Conservation (phyloP, 2,329 filamentous ascomycete species). For the Penicillium psychrosexuale region DNA sequence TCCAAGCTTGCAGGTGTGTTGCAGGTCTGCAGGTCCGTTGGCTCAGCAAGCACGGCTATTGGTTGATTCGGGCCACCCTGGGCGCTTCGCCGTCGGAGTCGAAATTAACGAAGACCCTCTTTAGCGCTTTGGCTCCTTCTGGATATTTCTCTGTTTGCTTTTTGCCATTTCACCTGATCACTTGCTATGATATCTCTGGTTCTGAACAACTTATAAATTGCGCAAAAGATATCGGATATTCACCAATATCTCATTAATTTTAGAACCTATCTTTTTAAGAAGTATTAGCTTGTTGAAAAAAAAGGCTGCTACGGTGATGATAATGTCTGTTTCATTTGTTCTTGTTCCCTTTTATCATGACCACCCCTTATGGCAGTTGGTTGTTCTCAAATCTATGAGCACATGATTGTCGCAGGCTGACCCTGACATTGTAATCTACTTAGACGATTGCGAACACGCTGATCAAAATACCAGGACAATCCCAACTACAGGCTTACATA, state of each 20-base stretch:
- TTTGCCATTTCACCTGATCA: not conserved
- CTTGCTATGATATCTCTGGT: not conserved
- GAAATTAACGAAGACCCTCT: not conserved
- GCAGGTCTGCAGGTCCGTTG: constrained; percentile 11
- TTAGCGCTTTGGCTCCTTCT: constrained; percentile 1
- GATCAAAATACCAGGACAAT: not conserved
- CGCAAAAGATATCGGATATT: too few relatives aligned
- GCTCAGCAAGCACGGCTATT: constrained; percentile 9
- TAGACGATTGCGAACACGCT: not conserved
- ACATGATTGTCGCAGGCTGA: not conserved
- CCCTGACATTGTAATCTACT: not conserved
- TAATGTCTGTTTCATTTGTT: too few relatives aligned
- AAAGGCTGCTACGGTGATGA: too few relatives aligned
- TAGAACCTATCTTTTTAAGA: too few relatives aligned
- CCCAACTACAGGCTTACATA: too few relatives aligned
- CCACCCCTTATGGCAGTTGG: too few relatives aligned
- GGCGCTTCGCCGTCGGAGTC: constrained; percentile 12
- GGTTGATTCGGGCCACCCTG: constrained; percentile 4
- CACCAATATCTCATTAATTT: too few relatives aligned
- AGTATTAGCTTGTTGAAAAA: too few relatives aligned
- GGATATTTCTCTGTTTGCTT: not conserved
- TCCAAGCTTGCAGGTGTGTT: constrained; percentile 4
- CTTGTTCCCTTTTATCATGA: too few relatives aligned
- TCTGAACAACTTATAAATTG: too few relatives aligned
- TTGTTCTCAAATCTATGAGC: not conserved